Percentiles rank a stretch among this genome's conserved stretches.
These are phyloP conservation scores for Trichoderma citrinoviride DNA, from an alignment of 2,329 filamentous ascomycete species.

Conservation along the genomic window DNA sequence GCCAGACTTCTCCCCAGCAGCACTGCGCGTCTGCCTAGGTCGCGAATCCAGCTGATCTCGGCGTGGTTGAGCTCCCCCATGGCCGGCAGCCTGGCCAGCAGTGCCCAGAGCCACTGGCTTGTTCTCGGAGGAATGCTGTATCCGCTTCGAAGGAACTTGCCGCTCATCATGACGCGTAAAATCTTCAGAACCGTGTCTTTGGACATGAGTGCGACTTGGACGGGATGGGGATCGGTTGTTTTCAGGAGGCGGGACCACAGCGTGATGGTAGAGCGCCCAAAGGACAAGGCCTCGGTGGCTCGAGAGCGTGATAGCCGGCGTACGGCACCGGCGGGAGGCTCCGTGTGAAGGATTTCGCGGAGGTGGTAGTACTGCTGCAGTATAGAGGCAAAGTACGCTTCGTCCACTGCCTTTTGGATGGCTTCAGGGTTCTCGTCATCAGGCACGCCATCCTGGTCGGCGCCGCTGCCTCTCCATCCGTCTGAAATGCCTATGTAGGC, in stretches of 20 bases:
- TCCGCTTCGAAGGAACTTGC: constrained; percentile 61
- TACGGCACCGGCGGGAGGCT: constrained; percentile 53
- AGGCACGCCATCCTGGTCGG: constrained; percentile 31
- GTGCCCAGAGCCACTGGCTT: constrained; percentile 81
- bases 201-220: constrained; percentile 62
- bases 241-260: constrained; percentile 54
- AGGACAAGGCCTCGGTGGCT: constrained; percentile 54
- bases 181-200: constrained; percentile 65
- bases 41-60: constrained; percentile 72
- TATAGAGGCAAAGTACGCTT: constrained; percentile 67
- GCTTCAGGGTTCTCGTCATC: constrained; percentile 30
- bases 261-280: constrained; percentile 48
- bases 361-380: constrained; percentile 63
- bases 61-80: constrained; percentile 71
- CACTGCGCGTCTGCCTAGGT: constrained; percentile 75
- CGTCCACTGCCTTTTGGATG: constrained; percentile 49
- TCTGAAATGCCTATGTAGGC: constrained; percentile 67
- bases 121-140: constrained; percentile 61
- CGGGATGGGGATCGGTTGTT: constrained; percentile 54
- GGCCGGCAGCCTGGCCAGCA: constrained; percentile 73
- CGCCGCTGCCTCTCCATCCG: constrained; percentile 31
- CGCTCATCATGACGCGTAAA: constrained; percentile 63
- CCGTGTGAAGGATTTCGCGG: constrained; percentile 57
- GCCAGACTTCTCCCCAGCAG: constrained; percentile 54
- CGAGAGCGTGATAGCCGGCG: constrained; percentile 53